These are phyloP conservation scores for Candida chauliodis DNA, from an alignment of 805 yeast species.

Conservation along the genomic window DNA sequence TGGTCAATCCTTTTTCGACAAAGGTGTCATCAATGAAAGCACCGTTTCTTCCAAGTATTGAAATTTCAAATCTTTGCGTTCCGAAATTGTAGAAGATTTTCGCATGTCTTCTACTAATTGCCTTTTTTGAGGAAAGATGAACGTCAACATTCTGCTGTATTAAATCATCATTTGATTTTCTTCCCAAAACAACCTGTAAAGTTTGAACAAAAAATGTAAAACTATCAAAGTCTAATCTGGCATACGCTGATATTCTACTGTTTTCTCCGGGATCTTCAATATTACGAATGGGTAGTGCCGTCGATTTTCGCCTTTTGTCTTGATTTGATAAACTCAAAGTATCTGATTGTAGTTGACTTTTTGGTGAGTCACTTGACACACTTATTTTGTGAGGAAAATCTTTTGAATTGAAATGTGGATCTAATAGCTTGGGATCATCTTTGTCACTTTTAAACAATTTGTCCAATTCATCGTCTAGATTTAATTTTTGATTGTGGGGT, in stretches of 20 bases:
- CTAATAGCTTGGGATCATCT: not conserved
- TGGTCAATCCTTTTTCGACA: constrained; percentile 87
- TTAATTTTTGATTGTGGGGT: constrained; percentile 4
- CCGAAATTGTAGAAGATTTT: constrained; percentile 96
- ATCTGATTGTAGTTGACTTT: not conserved
- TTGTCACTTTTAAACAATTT: constrained; percentile 10
- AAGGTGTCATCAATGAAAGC: constrained; percentile 92
- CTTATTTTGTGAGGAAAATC: not conserved
- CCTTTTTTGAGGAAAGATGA: constrained; percentile 87
- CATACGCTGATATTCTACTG: constrained; percentile 53
- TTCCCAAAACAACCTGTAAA: constrained; percentile 87
- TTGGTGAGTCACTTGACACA: not conserved
- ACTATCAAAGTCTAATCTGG: constrained; percentile 83
- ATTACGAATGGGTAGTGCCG: constrained; percentile 14
- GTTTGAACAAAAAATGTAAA: constrained; percentile 96
- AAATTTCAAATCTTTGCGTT: constrained; percentile 87
- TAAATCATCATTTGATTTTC: constrained; percentile 56
- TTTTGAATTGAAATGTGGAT: not conserved
- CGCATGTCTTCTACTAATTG: constrained; percentile 91
- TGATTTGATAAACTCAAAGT: constrained; percentile 2
- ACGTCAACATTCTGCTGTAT: constrained; percentile 81
- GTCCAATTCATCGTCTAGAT: constrained; percentile 13
- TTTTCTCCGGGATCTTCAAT: constrained; percentile 12
- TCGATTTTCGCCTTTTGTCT: constrained; percentile 15
- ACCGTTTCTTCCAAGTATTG: constrained; percentile 92